Base-by-base conservation (phyloP, 2,329 filamentous ascomycete species). In the Xylariales sp. region DNA sequence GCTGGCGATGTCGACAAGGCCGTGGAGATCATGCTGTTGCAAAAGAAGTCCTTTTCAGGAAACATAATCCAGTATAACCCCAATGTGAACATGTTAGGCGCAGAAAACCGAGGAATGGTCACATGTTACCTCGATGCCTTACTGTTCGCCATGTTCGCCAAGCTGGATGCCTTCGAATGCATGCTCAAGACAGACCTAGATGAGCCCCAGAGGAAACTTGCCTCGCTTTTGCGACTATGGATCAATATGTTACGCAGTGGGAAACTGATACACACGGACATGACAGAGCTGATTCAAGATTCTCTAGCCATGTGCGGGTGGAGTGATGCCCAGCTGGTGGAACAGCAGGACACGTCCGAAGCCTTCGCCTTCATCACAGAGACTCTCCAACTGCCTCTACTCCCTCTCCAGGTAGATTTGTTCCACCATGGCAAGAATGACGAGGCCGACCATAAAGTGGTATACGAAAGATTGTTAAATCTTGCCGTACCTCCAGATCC, bases 101-200 rank as follows among this genome's bases (percentile, higher is more conserved):
- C 93, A 10, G 84, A 88, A 53, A 98, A 98, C 57, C 76, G 89
- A 35, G 76, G 84, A 32, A 80, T 78, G 35, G 88, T 95, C 25
- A 97, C 91, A n/a, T 98, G 93, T 67, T 97, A 94, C 60, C 71
- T 97, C 12, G 93, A 97, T 60, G 78, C 91, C 1, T 68, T 97
- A 16, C 74, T 98, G 2, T 97, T 96, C 60, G 86, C 91, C 60
- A 96, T 98, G 88, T 97, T 97, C 60, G 86, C 87, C 14, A 83
- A 87, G 46, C 73, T 96, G 27, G 84, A 88, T 51, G 90, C 86
- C 49, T 98, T 95, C 60, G 91, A 97, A 62, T 88, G 86, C 36
- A 95, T 97, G 73, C 72, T 96, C 24, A 90, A 87, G 60, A 84
- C 84, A 43, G 80, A 83, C 6, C 87, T 88, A 47, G 86, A 93